Conservation (phyloP, 352 stramenopile species). For the Peronosclerospora sorghi region DNA sequence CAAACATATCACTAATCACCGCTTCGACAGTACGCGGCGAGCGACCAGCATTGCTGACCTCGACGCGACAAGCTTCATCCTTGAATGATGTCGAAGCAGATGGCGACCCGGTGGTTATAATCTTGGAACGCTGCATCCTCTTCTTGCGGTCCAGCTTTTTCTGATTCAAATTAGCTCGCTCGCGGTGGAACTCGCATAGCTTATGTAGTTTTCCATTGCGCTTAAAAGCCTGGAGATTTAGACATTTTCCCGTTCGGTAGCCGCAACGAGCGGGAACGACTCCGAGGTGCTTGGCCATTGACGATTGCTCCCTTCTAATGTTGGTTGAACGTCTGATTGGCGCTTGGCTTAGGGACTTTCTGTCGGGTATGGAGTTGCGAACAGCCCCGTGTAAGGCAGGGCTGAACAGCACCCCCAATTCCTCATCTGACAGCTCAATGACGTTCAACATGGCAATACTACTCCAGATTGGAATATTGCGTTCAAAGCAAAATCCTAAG, state of each 20-base stretch:
- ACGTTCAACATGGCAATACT: constrained; percentile 11
- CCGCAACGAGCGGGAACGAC: constrained; percentile 38
- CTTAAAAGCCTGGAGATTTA: constrained; percentile 69
- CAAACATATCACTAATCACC: constrained; percentile 18
- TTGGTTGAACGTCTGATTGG: constrained; percentile 6
- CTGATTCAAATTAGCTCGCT: constrained; percentile 77
- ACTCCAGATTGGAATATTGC: constrained; percentile 1
- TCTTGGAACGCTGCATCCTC: constrained; percentile 36
- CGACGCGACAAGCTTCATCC: constrained; percentile 22
- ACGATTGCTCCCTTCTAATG: not conserved
- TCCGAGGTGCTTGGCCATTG: constrained; percentile 5
- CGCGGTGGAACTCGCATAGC: constrained; percentile 75
- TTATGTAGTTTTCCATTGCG: constrained; percentile 80
- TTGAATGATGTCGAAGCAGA: constrained; percentile 27
- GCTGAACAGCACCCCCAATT: constrained; percentile 21
- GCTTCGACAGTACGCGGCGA: constrained; percentile 49
- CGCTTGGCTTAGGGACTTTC: constrained; percentile 4
- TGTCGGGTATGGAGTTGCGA: not conserved
- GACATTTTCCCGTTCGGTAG: constrained; percentile 77
- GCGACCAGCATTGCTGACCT: constrained; percentile 6
- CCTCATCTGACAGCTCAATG: constrained; percentile 21
- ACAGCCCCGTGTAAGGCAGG: constrained; percentile 10
- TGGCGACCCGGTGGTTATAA: not conserved
- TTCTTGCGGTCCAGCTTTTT: constrained; percentile 84
- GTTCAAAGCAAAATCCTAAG: constrained; percentile 19